Conservation (phyloP, 192 early-diverging fungal species). For the Geosiphon pyriformis region DNA sequence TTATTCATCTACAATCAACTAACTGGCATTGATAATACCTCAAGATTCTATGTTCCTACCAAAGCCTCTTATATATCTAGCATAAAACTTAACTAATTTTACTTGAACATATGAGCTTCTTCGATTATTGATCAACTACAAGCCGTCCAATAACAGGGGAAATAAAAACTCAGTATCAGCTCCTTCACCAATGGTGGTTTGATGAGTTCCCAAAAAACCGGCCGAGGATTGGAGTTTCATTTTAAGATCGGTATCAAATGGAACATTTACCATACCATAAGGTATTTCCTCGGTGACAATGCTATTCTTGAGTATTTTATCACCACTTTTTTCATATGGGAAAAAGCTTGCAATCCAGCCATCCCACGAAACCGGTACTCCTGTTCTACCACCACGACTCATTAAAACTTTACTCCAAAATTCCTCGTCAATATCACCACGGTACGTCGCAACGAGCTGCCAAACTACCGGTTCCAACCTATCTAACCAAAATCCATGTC, state of each 20-base stretch:
- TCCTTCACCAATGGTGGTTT: background rate
- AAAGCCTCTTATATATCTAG: too few species aligned
- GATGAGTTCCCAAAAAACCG: conserved; percentile 16
- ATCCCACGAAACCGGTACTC: background rate
- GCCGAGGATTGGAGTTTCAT: background rate
- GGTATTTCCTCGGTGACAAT: background rate
- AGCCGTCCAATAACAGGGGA: conserved; percentile 23
- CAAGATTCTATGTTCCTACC: too few species aligned
- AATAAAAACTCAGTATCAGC: conserved; percentile 7
- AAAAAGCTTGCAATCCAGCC: background rate
- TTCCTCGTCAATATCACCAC: conserved; percentile 9
- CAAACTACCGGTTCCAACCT: conserved; percentile 12
- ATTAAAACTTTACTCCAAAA: background rate
- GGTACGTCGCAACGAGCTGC: conserved; percentile 13
- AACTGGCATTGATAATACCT: too few species aligned
- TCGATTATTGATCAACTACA: too few species aligned
- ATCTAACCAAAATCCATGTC: conserved; percentile 22
- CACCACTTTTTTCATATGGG: background rate
- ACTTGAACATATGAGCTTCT: too few species aligned
- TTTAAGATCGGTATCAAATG: background rate
- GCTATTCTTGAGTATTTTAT: background rate
- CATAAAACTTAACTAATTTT: too few species aligned
- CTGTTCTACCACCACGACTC: background rate
- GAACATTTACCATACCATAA: conserved; percentile 13
- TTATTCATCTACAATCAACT: too few species aligned